Conservation (phyloP, 441 rosid genomes). For the Francoa sonchifolia region DNA sequence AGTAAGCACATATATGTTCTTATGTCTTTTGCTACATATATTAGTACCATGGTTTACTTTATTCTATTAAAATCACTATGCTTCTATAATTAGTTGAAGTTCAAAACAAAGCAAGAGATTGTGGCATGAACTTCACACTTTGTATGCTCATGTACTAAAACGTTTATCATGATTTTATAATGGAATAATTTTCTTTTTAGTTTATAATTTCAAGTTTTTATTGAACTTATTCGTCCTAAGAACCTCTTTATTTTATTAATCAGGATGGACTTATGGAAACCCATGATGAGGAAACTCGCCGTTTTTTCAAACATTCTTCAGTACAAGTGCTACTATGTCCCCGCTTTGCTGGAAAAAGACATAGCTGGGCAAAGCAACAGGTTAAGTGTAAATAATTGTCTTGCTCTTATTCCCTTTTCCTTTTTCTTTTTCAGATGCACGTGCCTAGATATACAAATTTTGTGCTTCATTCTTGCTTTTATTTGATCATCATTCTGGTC, state of each 20-base stretch:
- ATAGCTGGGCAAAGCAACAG: slow-evolving; percentile 86
- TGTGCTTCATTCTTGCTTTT: slow-evolving; percentile 1
- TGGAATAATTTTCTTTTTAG: no score
- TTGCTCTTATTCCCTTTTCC: not conserved
- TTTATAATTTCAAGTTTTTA: no score
- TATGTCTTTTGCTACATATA: no score
- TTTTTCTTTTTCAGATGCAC: no score
- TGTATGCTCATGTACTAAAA: no score
- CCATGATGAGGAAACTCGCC: slow-evolving; percentile 94
- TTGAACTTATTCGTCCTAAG: no score
- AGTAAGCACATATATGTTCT: slow-evolving; percentile 51
- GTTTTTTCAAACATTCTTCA: slow-evolving; percentile 83
- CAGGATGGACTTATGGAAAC: slow-evolving; percentile 96
- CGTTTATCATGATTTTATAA: no score
- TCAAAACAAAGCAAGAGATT: not conserved
- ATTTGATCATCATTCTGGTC: slow-evolving; percentile 1
- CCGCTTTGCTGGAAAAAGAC: slow-evolving; percentile 75
- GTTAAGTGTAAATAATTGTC: slow-evolving; percentile 23
- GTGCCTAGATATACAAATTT: no score
- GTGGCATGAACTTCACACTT: no score
- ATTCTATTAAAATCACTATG: no score
- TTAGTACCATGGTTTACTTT: not conserved
- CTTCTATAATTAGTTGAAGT: not conserved
- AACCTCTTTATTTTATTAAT: slow-evolving; percentile 12
- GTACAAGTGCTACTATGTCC: slow-evolving; percentile 89